Evolutionary conservation across 495 filamentous ascomycete genomes (phyloP).

Genomic region (Apodospora peruviana): DNA sequence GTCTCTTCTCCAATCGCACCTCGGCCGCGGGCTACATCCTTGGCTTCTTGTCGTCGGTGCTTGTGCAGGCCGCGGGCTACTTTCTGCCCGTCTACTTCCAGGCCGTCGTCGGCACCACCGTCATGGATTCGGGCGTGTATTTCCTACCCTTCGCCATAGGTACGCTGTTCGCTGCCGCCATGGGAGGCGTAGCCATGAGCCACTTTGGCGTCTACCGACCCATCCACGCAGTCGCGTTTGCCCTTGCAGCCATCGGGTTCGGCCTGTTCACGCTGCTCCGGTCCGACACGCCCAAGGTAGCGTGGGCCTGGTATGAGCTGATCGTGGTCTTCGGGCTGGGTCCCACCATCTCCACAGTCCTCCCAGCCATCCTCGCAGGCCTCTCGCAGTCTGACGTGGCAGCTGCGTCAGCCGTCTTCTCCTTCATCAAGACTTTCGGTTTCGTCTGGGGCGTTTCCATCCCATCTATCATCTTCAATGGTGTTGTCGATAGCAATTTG

Average conservation of each 20-base stretch:
- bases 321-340: conserved; percentile 18
- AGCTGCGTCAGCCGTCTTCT: conserved; percentile 26
- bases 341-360: conserved; percentile 14
- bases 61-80: conserved; percentile 28
- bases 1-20: conserved; percentile 26
- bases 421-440: conserved; percentile 40
- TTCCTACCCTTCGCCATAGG: conserved; percentile 8
- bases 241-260: conserved; percentile 27
- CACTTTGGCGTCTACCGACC: conserved; percentile 31
- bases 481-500: conserved; percentile 1
- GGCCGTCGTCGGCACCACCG: conserved; percentile 16
- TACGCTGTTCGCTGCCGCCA: conserved; percentile 8
- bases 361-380: conserved; percentile 27
- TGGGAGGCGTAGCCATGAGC: conserved; percentile 23
- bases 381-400: conserved; percentile 30
- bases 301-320: conserved; percentile 22
- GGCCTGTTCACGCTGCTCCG: conserved; percentile 33
- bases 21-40: conserved; percentile 37
- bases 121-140: conserved; percentile 4
- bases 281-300: conserved; percentile 17
- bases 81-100: conserved; percentile 45
- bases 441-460: conserved; percentile 36
- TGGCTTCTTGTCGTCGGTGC: conserved; percentile 1
- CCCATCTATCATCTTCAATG: conserved; percentile 14
- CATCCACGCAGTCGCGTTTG: conserved; percentile 29